Conservation (phyloP, 192 early-diverging fungal species). For the Mortierella alpina region DNA sequence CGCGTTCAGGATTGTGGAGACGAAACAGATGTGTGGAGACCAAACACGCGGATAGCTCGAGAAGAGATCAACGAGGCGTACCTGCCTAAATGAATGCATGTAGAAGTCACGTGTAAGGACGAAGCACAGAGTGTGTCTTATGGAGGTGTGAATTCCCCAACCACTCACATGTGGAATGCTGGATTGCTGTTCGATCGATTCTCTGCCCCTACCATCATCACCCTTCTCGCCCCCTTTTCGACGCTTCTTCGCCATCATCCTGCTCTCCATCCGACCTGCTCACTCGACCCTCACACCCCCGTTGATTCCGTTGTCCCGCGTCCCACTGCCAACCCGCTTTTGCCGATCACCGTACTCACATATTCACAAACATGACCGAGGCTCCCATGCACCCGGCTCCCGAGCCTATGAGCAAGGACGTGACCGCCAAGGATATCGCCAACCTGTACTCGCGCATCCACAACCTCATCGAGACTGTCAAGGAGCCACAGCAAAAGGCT, state of each 20-base stretch:
- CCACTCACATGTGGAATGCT: too few relatives aligned
- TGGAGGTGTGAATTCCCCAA: too few relatives aligned
- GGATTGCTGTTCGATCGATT: background rate
- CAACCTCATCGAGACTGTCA: conserved; percentile 59
- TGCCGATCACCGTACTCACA: background rate
- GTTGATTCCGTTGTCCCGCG: background rate
- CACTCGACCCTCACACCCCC: background rate
- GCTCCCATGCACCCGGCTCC: conserved; percentile 30
- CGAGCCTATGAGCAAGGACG: conserved; percentile 51
- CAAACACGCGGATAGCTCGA: too few relatives aligned
- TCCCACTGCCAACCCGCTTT: background rate
- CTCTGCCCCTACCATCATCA: background rate
- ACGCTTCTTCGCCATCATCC: background rate
- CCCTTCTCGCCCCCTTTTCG: background rate
- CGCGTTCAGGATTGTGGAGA: too few relatives aligned
- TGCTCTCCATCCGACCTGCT: background rate
- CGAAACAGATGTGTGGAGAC: too few relatives aligned
- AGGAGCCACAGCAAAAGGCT: conserved; percentile 55
- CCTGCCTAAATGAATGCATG: too few relatives aligned
- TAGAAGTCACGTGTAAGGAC: too few relatives aligned
- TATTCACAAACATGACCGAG: conserved; percentile 23
- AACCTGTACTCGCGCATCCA: conserved; percentile 62
- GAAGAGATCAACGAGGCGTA: too few relatives aligned
- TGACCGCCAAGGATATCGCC: conserved; percentile 62
- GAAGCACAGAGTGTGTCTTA: too few relatives aligned